Percentiles rank a stretch among this genome's conserved stretches.
Evolutionary conservation across 164 flowering plant genomes (phyloP).

Genomic region (Magnolia kwangsiensis): DNA sequence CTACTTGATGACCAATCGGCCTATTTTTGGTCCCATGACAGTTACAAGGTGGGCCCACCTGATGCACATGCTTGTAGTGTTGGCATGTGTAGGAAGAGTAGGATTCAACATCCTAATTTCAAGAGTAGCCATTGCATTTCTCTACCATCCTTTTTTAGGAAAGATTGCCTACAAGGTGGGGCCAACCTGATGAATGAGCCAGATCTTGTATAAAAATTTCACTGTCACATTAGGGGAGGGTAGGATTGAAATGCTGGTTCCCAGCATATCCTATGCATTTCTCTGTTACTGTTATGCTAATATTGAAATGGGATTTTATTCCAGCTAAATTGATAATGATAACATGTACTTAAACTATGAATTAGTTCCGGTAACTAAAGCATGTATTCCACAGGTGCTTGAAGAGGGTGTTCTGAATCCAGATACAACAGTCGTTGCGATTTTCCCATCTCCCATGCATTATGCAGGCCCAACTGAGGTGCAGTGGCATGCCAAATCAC

Average conservation of each 20-base stretch:
- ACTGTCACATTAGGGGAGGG: no score
- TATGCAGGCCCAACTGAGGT: slow-evolving; percentile 99
- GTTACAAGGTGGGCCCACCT: not conserved
- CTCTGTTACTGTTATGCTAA: no score
- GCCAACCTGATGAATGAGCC: no score
- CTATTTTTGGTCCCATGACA: not conserved
- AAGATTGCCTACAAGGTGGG: no score
- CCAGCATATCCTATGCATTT: no score
- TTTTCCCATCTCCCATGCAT: slow-evolving; percentile 99
- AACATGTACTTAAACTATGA: no score
- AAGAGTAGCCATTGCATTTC: no score
- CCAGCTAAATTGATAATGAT: no score
- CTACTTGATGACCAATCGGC: not conserved
- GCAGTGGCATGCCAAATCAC: slow-evolving; percentile 98
- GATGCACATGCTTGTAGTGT: not conserved
- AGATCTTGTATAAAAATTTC: no score
- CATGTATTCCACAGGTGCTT: slow-evolving; percentile 57
- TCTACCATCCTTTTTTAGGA: no score
- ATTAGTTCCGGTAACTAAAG: not conserved
- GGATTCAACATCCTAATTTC: not conserved
- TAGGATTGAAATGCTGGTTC: no score
- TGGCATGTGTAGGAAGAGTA: not conserved
- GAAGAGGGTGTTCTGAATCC: slow-evolving; percentile 98
- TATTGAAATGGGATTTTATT: no score
- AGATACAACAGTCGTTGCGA: slow-evolving; percentile 87